Base-by-base conservation (phyloP, 116 monocot species). In the Dioscorea cayenensis region DNA sequence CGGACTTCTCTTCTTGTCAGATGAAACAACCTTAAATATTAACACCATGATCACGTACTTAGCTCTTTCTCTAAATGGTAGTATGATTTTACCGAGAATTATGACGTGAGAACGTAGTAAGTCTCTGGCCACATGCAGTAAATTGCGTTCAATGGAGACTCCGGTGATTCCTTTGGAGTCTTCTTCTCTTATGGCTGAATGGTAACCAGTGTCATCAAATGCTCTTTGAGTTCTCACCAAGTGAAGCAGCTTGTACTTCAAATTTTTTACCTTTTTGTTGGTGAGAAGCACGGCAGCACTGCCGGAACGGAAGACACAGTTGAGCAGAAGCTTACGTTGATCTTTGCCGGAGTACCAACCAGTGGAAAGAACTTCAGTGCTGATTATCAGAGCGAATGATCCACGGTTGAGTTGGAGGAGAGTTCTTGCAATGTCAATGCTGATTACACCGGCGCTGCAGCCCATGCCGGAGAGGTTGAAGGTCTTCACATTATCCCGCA, bases 381-480 rank as follows among this genome's bases (percentile, higher is more conserved):
- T 91, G 71, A 87, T 25, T 3, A 91, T 58, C 1, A 87, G 37
- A 16, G 78, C 90, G 73, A 79, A 79, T 10, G 68, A 72, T 28
- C 55, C 67, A 0, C 18, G 62, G 17, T 51, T 64, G 25, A 51
- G 10, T 6, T 18, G 5, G 16, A 89, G 69, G 5, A 89, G 64
- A 14, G 50, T 36, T 3, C 52, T 32, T 0, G 82, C 87, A 6
- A 90, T 14, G 71, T 90, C 90, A 5, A 86, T 69, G 63, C 80
- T 79, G 25, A 82, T 65, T 27, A 67, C 75, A 5, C 88, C 76
- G 21, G 88, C 88, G 50, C 81, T 67, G 77, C 89, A 89, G 2
- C 89, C 89, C 89, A 89, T 89, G 19, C 85, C 89, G 23, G 82
- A 80, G 28, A 89, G 35, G 63, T 70, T 85, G 73, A 78, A 89